Base-by-base conservation (phyloP, 2,329 filamentous ascomycete species). In the Trichoderma semiorbis region DNA sequence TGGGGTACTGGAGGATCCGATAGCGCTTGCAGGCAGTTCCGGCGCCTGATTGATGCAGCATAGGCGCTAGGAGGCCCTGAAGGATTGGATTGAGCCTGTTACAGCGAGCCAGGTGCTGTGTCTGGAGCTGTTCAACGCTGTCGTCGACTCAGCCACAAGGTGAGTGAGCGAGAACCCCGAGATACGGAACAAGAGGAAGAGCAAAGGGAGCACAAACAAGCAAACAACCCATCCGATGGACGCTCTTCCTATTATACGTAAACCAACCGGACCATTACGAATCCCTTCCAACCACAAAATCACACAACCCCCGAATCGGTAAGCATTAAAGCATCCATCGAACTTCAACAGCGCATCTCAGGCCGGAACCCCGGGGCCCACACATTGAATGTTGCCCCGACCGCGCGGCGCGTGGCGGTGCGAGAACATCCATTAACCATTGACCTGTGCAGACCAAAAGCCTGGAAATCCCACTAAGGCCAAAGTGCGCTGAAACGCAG, bases 371-470 rank as follows among this genome's bases (percentile, higher is more conserved):
- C 63, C 70, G 70, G 32, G 11, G 70, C 70, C 65, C 70, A 30
- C 70, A 72, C 65, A 26, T 8, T 30, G n/a, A 34, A 21, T 34
- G 4, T 58, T 55, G n/a, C 57, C 55, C 68, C 68, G 72, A 69
- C 75, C 74, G 75, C 75, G 75, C 73, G 75, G 75, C 53, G 65
- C 43, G 73, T 76, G 75, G 75, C 75, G 74, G 75, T 76, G 75
- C 32, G 28, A 7, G 71, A 32, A 16, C 28, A n/a, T 3, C 18
- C 8, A 26, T 28, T 12, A 28, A 57, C 28, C 26, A 28, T 5
- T 28, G 26, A 26, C 50, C 53, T 3, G 53, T n/a, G 50, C 50
- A 28, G 6, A 32, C 21, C n/a, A 30, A 30, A 30, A 30, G 7
- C 28, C 28, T 7, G 28, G 28, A 30, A 30, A 30, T 30, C 39